A percentile compares a stretch with the other conserved stretches of the same genome.
Evolutionary conservation across 2,329 filamentous ascomycete genomes (phyloP).

Genomic region (Pseudocercospora fuligena): DNA sequence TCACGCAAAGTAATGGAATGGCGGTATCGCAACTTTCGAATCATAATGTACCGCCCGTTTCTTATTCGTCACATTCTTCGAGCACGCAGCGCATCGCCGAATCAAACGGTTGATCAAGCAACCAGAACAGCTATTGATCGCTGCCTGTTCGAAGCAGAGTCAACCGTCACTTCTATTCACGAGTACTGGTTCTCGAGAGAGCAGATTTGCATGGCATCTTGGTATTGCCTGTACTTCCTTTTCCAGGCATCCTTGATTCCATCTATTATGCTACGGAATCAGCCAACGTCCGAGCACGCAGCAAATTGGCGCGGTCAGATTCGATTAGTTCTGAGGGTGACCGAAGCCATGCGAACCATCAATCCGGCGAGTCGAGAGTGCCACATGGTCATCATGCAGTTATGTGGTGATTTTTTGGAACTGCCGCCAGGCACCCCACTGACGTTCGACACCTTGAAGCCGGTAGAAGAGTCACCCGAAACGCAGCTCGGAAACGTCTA

Average conservation of each 20-base stretch:
- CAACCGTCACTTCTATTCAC: slow-evolving; percentile 47
- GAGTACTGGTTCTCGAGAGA: slow-evolving; percentile 46
- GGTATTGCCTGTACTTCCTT: slow-evolving; percentile 56
- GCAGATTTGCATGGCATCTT: slow-evolving; percentile 49
- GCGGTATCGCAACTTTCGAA: slow-evolving; percentile 52
- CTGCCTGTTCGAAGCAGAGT: slow-evolving; percentile 51
- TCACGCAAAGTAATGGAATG: slow-evolving; percentile 52
- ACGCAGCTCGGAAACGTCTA: slow-evolving; percentile 52
- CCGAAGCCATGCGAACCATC: slow-evolving; percentile 44
- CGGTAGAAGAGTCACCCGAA: slow-evolving; percentile 46
- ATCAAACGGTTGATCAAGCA: slow-evolving; percentile 17
- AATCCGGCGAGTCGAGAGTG: slow-evolving; percentile 52
- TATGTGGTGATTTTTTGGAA: slow-evolving; percentile 47
- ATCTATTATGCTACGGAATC: slow-evolving; percentile 53
- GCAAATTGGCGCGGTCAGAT: slow-evolving; percentile 51
- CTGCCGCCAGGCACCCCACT: background rate
- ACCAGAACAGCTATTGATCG: slow-evolving; percentile 39
- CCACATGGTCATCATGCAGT: slow-evolving; percentile 47
- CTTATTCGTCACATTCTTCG: slow-evolving; percentile 48
- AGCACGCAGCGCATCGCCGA: slow-evolving; percentile 25
- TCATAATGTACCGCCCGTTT: slow-evolving; percentile 56
- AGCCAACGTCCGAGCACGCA: slow-evolving; percentile 45
- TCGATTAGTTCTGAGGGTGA: slow-evolving; percentile 43
- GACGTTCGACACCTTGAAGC: slow-evolving; percentile 20
- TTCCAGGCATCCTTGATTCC: slow-evolving; percentile 58